Evolutionary conservation across 2,329 filamentous ascomycete genomes (phyloP).

Genomic region (Colletotrichum sp.): DNA sequence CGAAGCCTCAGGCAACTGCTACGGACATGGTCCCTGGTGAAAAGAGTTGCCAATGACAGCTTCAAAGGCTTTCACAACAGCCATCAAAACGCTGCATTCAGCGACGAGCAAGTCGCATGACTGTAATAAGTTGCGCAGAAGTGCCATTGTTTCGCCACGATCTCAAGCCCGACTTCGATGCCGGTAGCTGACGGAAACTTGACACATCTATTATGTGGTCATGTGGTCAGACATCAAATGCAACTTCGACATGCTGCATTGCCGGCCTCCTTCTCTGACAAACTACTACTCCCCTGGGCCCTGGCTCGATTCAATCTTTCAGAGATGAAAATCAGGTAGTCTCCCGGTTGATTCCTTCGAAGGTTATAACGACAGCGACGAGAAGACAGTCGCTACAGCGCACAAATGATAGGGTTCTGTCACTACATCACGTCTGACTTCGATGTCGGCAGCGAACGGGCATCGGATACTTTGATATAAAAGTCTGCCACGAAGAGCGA

Average conservation of each 20-base stretch:
- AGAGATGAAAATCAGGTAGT: neutral
- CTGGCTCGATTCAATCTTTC: neutral
- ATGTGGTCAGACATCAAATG: too few relatives aligned
- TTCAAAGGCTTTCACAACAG: neutral
- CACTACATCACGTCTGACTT: neutral
- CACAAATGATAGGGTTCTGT: neutral
- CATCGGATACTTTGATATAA: fast-evolving
- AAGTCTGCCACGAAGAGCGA: fast-evolving
- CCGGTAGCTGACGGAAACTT: neutral
- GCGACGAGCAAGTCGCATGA: neutral
- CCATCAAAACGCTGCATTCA: neutral
- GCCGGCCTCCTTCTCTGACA: neutral
- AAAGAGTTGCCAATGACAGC: neutral
- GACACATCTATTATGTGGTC: too few relatives aligned
- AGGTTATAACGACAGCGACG: neutral
- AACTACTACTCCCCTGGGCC: too few relatives aligned
- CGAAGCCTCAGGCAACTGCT: fast-evolving
- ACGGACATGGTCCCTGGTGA: neutral
- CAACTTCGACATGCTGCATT: neutral
- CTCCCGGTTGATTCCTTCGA: fast-evolving
- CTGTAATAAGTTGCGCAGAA: neutral
- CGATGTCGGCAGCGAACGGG: neutral
- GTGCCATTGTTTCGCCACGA: fast-evolving
- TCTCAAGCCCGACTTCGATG: neutral
- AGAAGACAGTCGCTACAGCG: neutral